Conservation (phyloP, 164 flowering plant species). For the Brasenia schreberi region DNA sequence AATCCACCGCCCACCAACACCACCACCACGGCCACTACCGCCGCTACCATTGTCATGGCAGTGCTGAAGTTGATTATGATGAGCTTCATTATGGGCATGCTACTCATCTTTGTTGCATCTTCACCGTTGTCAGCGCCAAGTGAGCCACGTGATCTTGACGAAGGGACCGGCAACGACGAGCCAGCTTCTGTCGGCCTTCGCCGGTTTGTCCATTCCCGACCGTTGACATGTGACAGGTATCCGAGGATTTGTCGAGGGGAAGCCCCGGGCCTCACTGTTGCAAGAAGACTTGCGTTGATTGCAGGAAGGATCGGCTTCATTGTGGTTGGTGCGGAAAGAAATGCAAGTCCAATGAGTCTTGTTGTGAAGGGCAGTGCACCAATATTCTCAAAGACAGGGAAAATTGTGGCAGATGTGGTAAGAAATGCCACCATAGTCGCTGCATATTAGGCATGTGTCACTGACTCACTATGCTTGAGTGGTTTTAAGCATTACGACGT, state of each 20-base stretch:
- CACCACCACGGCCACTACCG: too few relatives aligned
- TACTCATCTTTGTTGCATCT: too few relatives aligned
- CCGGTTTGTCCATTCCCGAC: constrained; percentile 1
- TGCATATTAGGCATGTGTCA: constrained; percentile 24
- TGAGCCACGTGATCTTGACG: neutral
- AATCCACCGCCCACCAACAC: too few relatives aligned
- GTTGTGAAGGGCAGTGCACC: constrained; percentile 25
- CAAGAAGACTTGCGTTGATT: constrained; percentile 17
- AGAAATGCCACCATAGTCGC: constrained; percentile 14
- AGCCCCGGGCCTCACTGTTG: constrained; percentile 24
- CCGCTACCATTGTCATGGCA: too few relatives aligned
- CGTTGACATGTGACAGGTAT: constrained; percentile 7
- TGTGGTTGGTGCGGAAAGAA: constrained; percentile 25
- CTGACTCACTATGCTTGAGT: constrained; percentile 16
- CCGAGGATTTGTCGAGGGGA: constrained; percentile 15
- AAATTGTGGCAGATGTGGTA: constrained; percentile 22
- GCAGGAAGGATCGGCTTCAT: constrained; percentile 13
- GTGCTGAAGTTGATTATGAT: too few relatives aligned
- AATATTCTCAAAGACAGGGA: constrained; percentile 9
- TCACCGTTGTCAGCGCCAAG: neutral
- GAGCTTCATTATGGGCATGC: too few relatives aligned
- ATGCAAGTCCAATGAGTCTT: constrained; percentile 15
- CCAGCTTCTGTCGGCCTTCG: constrained; percentile 5
- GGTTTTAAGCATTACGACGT: neutral
- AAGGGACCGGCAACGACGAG: neutral